Base-by-base conservation (phyloP, 345 rosid species). In the Tarenaya hassleriana region DNA sequence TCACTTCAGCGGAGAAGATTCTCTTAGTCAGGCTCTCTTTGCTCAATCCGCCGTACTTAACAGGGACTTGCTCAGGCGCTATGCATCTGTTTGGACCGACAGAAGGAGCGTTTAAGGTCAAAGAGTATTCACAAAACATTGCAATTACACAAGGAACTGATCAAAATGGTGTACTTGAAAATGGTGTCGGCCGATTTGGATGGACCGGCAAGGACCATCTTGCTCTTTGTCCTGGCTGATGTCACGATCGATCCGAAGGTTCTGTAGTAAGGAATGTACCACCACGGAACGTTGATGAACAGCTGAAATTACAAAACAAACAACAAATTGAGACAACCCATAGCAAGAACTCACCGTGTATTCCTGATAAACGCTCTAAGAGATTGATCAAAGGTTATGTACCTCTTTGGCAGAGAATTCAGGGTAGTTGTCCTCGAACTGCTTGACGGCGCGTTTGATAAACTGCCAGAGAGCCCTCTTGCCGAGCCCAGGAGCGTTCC, bases 201-300 rank as follows among this genome's bases (percentile, higher is more conserved):
- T 50, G 92, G 92, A 56, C 98, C 73, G 7, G 87, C 85, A 64
- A 80, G 82, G 12, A 91, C 89, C 70, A 87, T 84, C 76, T 91
- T 91, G 81, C 89, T 87, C 64, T 82, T 87, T 17, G 98, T 87
- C 76, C 96, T 87, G 32, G 86, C 95, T 0, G 98, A 86, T 62
- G 88, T 63, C 64, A 65, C 45, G 43, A 91, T 86, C 5, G 96
- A 88, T 61, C 79, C 82, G 29, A 91, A 74, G 82, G 86, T 74
- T 13, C 66, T 75, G 63, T 87, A 72, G 64, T 78, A 87, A 3
- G 95, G 95, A 50, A 87, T 69, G 68, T 91, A 84, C 98, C 98
- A 91, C 98, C 98, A 91, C 8, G 96, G 96, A 11, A 91, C 98
- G 67, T 91, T 91, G 70, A 91, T 78, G 60, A 86, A 84, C 58